Evolutionary conservation across 805 yeast species (phyloP).

Genomic region (Clavispora santaluciae): DNA sequence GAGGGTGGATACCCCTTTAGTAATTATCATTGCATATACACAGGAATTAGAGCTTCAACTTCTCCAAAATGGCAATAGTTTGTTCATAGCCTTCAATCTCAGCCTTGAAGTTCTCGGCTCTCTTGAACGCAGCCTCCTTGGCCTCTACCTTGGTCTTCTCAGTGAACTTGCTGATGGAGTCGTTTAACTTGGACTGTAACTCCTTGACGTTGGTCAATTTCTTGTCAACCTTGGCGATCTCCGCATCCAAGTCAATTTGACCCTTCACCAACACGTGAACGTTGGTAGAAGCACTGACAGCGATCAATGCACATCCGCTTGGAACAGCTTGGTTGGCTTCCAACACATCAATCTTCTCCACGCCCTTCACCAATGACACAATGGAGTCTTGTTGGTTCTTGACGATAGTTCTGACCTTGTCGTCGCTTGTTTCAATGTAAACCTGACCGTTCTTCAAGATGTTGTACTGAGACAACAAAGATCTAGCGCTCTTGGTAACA

Average conservation of each 20-base stretch:
- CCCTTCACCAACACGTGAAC: slow-evolving; percentile 94
- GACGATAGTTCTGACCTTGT: slow-evolving; percentile 48
- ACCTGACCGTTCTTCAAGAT: slow-evolving; percentile 86
- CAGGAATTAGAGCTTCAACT: slow-evolving; percentile 47
- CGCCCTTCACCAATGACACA: slow-evolving; percentile 87
- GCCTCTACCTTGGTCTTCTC: slow-evolving; percentile 81
- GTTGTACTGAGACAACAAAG: slow-evolving; percentile 83
- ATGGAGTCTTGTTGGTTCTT: slow-evolving; percentile 77
- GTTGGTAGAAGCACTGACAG: slow-evolving; percentile 74
- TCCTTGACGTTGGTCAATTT: slow-evolving; percentile 66
- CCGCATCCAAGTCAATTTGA: slow-evolving; percentile 87
- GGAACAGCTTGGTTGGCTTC: slow-evolving; percentile 57
- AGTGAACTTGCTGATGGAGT: slow-evolving; percentile 76
- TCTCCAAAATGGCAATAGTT: slow-evolving; percentile 79
- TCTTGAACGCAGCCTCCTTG: slow-evolving; percentile 65
- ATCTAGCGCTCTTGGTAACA: slow-evolving; percentile 86
- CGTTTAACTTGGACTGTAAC: slow-evolving; percentile 58
- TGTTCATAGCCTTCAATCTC: slow-evolving; percentile 88
- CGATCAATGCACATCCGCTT: slow-evolving; percentile 82
- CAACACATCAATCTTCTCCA: slow-evolving; percentile 67
- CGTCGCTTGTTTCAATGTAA: slow-evolving; percentile 64
- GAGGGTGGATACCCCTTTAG: not conserved
- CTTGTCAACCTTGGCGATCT: slow-evolving; percentile 75
- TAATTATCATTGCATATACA: not conserved
- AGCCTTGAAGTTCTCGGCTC: slow-evolving; percentile 67